Conservation (phyloP, 2,329 filamentous ascomycete species). For the Neonectria punicea region DNA sequence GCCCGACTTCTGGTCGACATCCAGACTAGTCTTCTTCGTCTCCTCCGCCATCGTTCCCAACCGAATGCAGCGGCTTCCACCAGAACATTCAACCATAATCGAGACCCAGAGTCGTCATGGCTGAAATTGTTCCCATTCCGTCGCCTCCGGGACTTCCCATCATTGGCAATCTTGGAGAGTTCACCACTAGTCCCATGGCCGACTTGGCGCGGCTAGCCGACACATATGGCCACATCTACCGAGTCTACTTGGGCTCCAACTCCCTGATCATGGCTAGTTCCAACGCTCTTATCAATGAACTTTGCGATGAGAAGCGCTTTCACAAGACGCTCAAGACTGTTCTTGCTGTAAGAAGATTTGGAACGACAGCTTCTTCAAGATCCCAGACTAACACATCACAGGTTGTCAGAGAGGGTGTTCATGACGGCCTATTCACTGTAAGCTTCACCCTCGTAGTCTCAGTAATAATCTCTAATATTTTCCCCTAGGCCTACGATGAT, state of each 20-base stretch:
- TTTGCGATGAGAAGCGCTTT: slow-evolving; percentile 75
- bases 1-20: background rate
- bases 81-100: background rate
- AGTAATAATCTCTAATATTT: slow-evolving; percentile 34
- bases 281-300: slow-evolving; percentile 68
- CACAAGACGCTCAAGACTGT: slow-evolving; percentile 63
- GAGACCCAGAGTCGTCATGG: slow-evolving; percentile 40
- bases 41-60: background rate
- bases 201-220: slow-evolving; percentile 69
- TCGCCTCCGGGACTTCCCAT: slow-evolving; percentile 72
- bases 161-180: slow-evolving; percentile 72
- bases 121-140: slow-evolving; percentile 63
- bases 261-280: slow-evolving; percentile 59
- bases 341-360: slow-evolving; percentile 50
- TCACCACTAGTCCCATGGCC: slow-evolving; percentile 67
- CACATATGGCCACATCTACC: slow-evolving; percentile 61
- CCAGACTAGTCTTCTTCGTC: background rate
- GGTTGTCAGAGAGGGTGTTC: slow-evolving; percentile 68
- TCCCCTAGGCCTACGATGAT: slow-evolving; percentile 51
- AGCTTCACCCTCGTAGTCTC: slow-evolving; percentile 19
- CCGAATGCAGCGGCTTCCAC: background rate
- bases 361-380: slow-evolving; percentile 3
- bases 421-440: slow-evolving; percentile 75
- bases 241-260: slow-evolving; percentile 30
- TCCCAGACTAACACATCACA: slow-evolving; percentile 23